Evolutionary conservation across 768 basidiomycete species (phyloP), one percentile per base, ranked within the genome.

Genomic region (Sarcodon sp.): DNA sequence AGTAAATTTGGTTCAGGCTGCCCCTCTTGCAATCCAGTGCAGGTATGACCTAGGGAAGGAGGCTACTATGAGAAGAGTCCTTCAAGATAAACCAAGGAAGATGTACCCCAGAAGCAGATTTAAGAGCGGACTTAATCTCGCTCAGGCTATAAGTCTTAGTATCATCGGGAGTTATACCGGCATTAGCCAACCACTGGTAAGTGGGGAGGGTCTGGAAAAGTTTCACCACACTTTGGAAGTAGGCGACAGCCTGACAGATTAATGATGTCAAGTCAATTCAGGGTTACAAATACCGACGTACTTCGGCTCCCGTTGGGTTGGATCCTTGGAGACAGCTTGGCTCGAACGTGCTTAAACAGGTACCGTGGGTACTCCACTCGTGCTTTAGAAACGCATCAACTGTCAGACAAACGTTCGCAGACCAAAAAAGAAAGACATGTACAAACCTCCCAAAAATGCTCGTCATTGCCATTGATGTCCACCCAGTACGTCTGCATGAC

Each of bases 331-430:
- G 67, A 59, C 83, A 87, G 31, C 63, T 64, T 7, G 73, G 60
- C 47, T 70, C 52, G 15, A 86, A 69, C 4, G 82, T 85, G 58
- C 81, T 83, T 43, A 58, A 66, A 55, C 69, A 72, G 8, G 73
- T 86, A 33, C 84, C 84, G 55, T 86, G 84, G 10, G 69, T 75
- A 8, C 63, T 51, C 83, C 83, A 86, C 60, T 86, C 84, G 50
- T 87, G 81, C 76, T 79, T 47, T 4, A 52, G 47, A 27, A 37
- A 18, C 35, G n/a, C 21, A 27, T 27, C 21, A 27, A 27, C 21
- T 27, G 21, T 27, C 21, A 27, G 21, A 27, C 21, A 2, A 27
- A 27, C 21, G 21, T 27, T 27, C 21, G 21, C 4, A 4, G 4
- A 27, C 21, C 21, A 27, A 27, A 27, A 27, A 27, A 27, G 21